These are phyloP conservation scores for Herpetomonas samuelpessoai DNA, from an alignment of 208 protist species.

Conservation along the genomic window DNA sequence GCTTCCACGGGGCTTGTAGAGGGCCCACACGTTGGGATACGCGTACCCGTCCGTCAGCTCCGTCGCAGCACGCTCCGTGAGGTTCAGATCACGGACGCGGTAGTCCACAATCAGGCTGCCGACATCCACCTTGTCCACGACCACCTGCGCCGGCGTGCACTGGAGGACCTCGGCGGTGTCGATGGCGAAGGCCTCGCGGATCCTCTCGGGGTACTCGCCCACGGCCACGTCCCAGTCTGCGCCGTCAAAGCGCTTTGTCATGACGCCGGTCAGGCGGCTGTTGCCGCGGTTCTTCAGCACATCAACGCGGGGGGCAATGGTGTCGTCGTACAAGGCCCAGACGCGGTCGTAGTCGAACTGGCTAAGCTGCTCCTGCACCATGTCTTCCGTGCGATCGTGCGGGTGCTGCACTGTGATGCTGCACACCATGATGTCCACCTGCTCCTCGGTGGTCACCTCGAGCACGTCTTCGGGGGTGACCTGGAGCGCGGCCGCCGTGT, in stretches of 20 bases:
- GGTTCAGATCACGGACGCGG: slow-evolving; percentile 21
- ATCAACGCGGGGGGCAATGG: slow-evolving; percentile 12
- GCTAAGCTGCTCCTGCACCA: slow-evolving; percentile 22
- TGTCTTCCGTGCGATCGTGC: neutral
- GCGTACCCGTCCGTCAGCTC: slow-evolving; percentile 30
- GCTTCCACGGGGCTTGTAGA: slow-evolving; percentile 30
- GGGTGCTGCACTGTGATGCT: slow-evolving; percentile 26
- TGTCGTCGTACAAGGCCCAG: slow-evolving; percentile 29
- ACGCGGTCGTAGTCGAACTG: slow-evolving; percentile 19
- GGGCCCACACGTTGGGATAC: slow-evolving; percentile 47
- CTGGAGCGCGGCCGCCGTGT: slow-evolving; percentile 24
- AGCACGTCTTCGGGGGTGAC: slow-evolving; percentile 19
- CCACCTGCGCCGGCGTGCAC: slow-evolving; percentile 15
- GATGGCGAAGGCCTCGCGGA: slow-evolving; percentile 28
- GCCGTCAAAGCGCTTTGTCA: slow-evolving; percentile 46
- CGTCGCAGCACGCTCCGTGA: slow-evolving; percentile 16
- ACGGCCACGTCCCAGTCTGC: slow-evolving; percentile 41
- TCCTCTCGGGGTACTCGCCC: slow-evolving; percentile 10
- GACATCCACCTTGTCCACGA: slow-evolving; percentile 23
- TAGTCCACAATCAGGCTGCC: slow-evolving; percentile 44
- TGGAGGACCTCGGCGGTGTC: slow-evolving; percentile 40
- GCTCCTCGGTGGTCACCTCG: slow-evolving; percentile 24
- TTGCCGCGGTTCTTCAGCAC: slow-evolving; percentile 13
- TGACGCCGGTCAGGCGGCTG: slow-evolving; percentile 8
- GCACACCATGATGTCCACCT: slow-evolving; percentile 21